Percentiles rank a stretch among this genome's conserved stretches.
phyloP scores from a whole-genome alignment of 208 protist species.

The Trypanosoma cruzi region DNA sequence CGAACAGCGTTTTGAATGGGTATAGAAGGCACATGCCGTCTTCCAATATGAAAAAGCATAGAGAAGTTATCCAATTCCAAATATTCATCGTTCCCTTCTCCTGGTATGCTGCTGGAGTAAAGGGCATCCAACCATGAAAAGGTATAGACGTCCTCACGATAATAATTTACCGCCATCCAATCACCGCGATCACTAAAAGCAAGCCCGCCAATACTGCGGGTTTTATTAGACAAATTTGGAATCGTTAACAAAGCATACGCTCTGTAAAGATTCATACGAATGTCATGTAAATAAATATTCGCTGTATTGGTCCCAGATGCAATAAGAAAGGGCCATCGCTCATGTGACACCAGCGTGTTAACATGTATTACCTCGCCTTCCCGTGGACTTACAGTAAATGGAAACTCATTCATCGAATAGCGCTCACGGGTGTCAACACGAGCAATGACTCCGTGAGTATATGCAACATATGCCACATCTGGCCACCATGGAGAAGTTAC shows the following conservation, averaged over 20 bases:
- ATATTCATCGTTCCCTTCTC: neutral
- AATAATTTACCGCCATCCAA: conserved; percentile 49
- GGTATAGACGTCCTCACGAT: conserved; percentile 38
- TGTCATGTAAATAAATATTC: conserved; percentile 53
- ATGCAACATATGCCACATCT: conserved; percentile 41
- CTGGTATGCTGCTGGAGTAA: neutral
- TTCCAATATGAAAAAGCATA: conserved; percentile 11
- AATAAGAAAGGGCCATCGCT: conserved; percentile 41
- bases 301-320: conserved; percentile 38
- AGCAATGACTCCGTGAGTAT: conserved; percentile 36
- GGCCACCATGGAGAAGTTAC: conserved; percentile 32
- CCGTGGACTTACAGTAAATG: conserved; percentile 25
- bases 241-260: conserved; percentile 38
- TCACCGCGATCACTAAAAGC: conserved; percentile 46
- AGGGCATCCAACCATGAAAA: conserved; percentile 37
- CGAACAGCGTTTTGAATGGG: conserved; percentile 7
- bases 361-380: conserved; percentile 24
- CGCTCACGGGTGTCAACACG: conserved; percentile 40
- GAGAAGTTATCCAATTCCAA: neutral
- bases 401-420: conserved; percentile 1
- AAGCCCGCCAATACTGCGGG: conserved; percentile 38
- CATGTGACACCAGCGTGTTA: conserved; percentile 35
- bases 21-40: conserved; percentile 16
- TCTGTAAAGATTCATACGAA: conserved; percentile 39
- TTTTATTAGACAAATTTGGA: neutral